Base-by-base conservation (phyloP, 345 rosid genomes). In the Noccaea bulbosa region DNA sequence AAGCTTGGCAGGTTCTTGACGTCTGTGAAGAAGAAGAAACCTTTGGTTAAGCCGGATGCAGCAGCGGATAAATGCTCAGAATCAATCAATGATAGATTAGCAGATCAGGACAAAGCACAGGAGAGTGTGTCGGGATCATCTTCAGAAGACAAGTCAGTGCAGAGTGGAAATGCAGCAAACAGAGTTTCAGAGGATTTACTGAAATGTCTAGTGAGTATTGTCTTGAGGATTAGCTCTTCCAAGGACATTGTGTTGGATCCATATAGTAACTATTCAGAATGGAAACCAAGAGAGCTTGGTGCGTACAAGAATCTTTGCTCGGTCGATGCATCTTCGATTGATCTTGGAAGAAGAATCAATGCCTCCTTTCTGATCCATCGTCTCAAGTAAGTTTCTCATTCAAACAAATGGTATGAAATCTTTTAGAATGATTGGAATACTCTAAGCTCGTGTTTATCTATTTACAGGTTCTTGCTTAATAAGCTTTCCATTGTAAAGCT, bases 181-280 rank as follows among this genome's bases (percentile, higher is more conserved):
- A 85, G 81, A 71, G 67, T 91, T 71, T 88, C 96, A 0, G 96
- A 89, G 84, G 92, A 91, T 71, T 78, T 82, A 44, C 67, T 86
- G 67, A 81, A 78, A 77, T 86, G 90, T 60, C 62, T 89, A 77
- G 83, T 69, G 34, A 81, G 81, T 79, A 88, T 91, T 71, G 78
- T 94, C 75, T 14, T 65, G 37, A 87, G 95, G 79, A 79, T 91
- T 77, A 86, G 83, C 81, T 79, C 88, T 24, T 78, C 69, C 10
- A 88, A 89, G 78, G 87, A 84, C 17, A 82, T 70, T 77, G 70
- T 39, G 24, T 53, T 64, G 75, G 93, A 89, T 77, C 97, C 96
- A 60, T 89, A 89, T 49, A 81, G 68, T 14, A 78, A 82, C 62
- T 74, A 64, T 69, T 65, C 83, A 9, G 85, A 77, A 46, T 69